Conservation (phyloP, 768 basidiomycete species). For the Leccinellum albellum region DNA sequence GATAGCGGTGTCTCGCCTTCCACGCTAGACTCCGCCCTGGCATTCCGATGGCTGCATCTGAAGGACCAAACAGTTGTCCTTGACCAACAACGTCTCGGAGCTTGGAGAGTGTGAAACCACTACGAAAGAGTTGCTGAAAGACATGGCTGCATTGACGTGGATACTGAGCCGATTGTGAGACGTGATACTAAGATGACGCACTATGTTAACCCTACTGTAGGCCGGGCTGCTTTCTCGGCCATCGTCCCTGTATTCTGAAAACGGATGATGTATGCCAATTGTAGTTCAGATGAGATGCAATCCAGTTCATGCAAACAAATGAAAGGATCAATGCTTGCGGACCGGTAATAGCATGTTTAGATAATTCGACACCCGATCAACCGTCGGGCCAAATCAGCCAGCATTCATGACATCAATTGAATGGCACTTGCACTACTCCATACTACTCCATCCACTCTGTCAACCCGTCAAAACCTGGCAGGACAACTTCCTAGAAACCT, state of each 20-base stretch:
- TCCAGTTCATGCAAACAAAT: not conserved
- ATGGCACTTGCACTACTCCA: too few species aligned
- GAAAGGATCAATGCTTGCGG: not conserved
- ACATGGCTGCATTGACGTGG: constrained; percentile 31
- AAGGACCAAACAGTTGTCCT: constrained; percentile 51
- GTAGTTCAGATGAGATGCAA: not conserved
- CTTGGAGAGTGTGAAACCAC: constrained; percentile 54
- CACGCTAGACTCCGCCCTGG: constrained; percentile 79
- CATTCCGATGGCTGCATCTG: constrained; percentile 43
- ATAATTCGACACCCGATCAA: not conserved
- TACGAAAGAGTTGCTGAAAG: constrained; percentile 47
- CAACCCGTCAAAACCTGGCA: too few species aligned
- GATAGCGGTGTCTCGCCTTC: constrained; percentile 52
- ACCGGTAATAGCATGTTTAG: not conserved
- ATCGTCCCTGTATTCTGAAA: constrained; percentile 11
- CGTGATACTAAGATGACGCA: constrained; percentile 12
- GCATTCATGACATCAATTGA: too few species aligned
- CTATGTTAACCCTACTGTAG: constrained; percentile 21
- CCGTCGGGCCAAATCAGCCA: too few species aligned
- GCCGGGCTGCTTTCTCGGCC: constrained; percentile 26
- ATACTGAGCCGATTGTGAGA: not conserved
- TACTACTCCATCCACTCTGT: too few species aligned
- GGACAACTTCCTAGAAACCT: too few species aligned
- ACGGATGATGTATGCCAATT: not conserved
- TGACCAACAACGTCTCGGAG: constrained; percentile 63